Evolutionary conservation across 208 protist genomes (phyloP), one percentile per base, ranked within the genome.

Genomic region (Leishmania turanica): DNA sequence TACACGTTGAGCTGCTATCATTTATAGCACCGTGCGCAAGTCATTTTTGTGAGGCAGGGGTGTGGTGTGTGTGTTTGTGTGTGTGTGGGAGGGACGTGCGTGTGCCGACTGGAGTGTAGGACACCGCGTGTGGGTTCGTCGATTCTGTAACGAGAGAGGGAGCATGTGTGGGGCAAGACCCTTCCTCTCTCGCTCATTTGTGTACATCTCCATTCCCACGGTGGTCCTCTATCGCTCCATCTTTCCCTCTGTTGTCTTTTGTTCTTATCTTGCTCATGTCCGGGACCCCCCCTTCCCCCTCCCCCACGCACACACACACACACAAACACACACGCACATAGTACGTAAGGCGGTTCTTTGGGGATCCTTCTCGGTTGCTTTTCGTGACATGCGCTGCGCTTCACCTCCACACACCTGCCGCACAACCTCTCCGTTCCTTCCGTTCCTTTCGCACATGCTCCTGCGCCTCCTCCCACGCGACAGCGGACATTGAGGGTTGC

Each of bases 351-450:
- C 31, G 3, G 3, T 40, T 34, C 31, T 40, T 34, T 4, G 31
- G 31, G 15, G 31, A 19, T 51, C 9, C 27, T 73, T 34, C 21
- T 19, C 3, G 40, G 0, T n/a, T 24, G 4, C 11, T 47, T 42
- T 31, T 34, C 31, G 31, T 40, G 62, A 17, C 9, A 9, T 21
- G n/a, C 42, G n/a, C 45, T 42, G 66, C 21, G n/a, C 69, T 34
- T 51, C 27, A 34, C 66, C 40, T 47, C 69, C 45, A 13, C 45
- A 31, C 45, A 31, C 51, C 54, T 37, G 66, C 7, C 64, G 21
- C 7, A n/a, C 47, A 21, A 51, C 45, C 51, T 21, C 53, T 86
- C 75, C 80, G 85, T 86, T 49, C 66, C 37, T 78, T 49, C 77
- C 9, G 72, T 77, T 75, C 60, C 51, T 81, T 75, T 82, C 65